A percentile compares a stretch with the other conserved stretches of the same genome.
Conservation (phyloP, 108 stramenopile species). For the Cylindrotheca closterium region DNA sequence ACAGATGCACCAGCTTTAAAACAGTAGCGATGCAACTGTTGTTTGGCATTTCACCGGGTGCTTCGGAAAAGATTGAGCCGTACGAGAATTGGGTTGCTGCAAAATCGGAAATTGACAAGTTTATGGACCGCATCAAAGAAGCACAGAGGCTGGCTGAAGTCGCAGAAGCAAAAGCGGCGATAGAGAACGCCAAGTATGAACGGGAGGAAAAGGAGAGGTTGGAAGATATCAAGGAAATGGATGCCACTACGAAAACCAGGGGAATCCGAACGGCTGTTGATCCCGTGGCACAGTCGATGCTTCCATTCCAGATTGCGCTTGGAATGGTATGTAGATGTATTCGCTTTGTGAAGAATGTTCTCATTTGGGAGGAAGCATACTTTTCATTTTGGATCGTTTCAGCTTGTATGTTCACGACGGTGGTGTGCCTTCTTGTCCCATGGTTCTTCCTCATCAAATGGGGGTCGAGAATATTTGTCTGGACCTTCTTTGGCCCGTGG, state of each 20-base stretch:
- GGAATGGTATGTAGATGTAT: slow-evolving; percentile 42
- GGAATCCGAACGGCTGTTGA: slow-evolving; percentile 43
- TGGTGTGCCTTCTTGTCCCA: slow-evolving; percentile 63
- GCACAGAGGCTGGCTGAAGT: slow-evolving; percentile 36
- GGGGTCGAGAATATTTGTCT: slow-evolving; percentile 59
- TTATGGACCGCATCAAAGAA: slow-evolving; percentile 50
- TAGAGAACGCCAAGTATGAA: not conserved
- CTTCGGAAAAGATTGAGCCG: slow-evolving; percentile 35
- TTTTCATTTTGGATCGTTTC: slow-evolving; percentile 67
- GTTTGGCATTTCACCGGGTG: slow-evolving; percentile 31
- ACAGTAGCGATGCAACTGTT: slow-evolving; percentile 42
- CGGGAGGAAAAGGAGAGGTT: slow-evolving; percentile 35
- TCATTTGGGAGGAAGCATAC: slow-evolving; percentile 74
- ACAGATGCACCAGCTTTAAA: slow-evolving; percentile 39
- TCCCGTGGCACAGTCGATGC: slow-evolving; percentile 47
- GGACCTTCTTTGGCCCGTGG: slow-evolving; percentile 78
- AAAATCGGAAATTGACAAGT: slow-evolving; percentile 31
- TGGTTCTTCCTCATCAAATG: slow-evolving; percentile 66
- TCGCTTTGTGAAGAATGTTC: slow-evolving; percentile 59
- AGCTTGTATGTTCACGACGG: slow-evolving; percentile 44
- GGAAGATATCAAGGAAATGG: slow-evolving; percentile 57
- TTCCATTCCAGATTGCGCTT: slow-evolving; percentile 61
- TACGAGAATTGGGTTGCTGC: slow-evolving; percentile 48
- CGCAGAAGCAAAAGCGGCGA: slow-evolving; percentile 3
- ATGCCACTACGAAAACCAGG: slow-evolving; percentile 50